A percentile compares a stretch with the other conserved stretches of the same genome.
Conservation (phyloP, 208 protist genomes). For the Kentomonas sorsogonicus region DNA sequence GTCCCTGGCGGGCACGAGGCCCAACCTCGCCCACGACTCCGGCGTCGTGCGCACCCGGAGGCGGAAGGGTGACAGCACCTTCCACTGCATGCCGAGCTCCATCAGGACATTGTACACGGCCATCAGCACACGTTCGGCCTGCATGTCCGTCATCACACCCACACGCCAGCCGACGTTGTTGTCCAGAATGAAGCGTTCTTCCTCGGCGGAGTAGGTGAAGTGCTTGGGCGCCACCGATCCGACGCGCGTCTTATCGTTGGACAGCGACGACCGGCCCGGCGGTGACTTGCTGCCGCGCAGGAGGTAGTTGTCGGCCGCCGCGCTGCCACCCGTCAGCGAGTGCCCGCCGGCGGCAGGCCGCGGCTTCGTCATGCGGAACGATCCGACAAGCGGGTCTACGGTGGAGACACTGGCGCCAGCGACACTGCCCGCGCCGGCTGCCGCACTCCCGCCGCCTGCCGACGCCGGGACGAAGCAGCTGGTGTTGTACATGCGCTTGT, state of each 20-base stretch:
- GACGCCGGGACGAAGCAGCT: constrained; percentile 74
- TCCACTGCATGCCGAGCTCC: constrained; percentile 78
- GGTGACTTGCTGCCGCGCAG: constrained; percentile 16
- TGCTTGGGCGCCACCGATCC: constrained; percentile 75
- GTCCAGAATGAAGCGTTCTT: constrained; percentile 72
- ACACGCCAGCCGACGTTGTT: constrained; percentile 85
- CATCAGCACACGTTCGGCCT: constrained; percentile 32
- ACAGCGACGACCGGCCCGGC: constrained; percentile 30
- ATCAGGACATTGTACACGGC: constrained; percentile 63
- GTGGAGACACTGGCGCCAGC: constrained; percentile 1
- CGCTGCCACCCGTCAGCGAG: constrained; percentile 13
- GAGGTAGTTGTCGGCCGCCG: constrained; percentile 15
- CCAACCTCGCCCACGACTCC: constrained; percentile 45
- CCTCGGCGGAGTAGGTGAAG: constrained; percentile 65
- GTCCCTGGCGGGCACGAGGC: not conserved
- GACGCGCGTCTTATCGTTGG: constrained; percentile 52
- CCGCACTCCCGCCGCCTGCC: constrained; percentile 14
- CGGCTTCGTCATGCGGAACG: constrained; percentile 40
- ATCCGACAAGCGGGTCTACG: constrained; percentile 20
- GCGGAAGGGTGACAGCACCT: constrained; percentile 68
- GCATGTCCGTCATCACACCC: constrained; percentile 85
- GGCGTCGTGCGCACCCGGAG: constrained; percentile 54
- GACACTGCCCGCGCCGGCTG: constrained; percentile 21
- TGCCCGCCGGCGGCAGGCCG: too few relatives aligned
- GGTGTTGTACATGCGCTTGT: constrained; percentile 76